Conservation (phyloP, 2,329 filamentous ascomycete species). For the Chaetothyriales sp. region DNA sequence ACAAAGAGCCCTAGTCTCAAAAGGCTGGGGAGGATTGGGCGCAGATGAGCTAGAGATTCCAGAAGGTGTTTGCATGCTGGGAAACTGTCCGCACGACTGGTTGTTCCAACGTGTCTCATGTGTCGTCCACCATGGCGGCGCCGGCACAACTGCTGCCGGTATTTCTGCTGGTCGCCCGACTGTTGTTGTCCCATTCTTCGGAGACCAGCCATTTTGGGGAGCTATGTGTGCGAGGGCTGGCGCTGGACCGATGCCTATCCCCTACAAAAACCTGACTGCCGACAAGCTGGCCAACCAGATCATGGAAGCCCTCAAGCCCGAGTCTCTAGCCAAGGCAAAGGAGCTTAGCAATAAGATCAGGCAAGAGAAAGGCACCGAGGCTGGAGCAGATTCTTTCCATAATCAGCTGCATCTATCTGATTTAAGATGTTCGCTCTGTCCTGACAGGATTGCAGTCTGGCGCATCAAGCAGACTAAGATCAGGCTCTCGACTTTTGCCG, state of each 20-base stretch:
- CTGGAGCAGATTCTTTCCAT: slow-evolving; percentile 55
- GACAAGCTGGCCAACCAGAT: slow-evolving; percentile 53
- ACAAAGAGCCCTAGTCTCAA: slow-evolving; percentile 62
- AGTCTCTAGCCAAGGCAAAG: slow-evolving; percentile 40
- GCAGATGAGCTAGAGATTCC: slow-evolving; percentile 53
- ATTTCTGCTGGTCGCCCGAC: slow-evolving; percentile 69
- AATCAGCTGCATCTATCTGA: slow-evolving; percentile 50
- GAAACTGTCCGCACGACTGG: slow-evolving; percentile 79
- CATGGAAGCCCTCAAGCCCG: slow-evolving; percentile 40
- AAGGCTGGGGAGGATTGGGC: slow-evolving; percentile 75
- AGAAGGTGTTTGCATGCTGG: slow-evolving; percentile 64
- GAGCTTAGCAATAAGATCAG: slow-evolving; percentile 50
- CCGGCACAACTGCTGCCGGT: slow-evolving; percentile 76
- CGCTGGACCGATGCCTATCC: slow-evolving; percentile 55
- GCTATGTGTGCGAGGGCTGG: slow-evolving; percentile 57
- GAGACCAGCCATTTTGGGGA: slow-evolving; percentile 71
- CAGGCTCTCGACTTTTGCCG: slow-evolving; percentile 56
- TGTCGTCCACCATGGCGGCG: slow-evolving; percentile 75
- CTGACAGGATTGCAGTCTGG: slow-evolving; percentile 59
- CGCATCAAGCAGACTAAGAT: slow-evolving; percentile 52
- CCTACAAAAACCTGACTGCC: slow-evolving; percentile 50
- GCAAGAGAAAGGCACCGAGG: slow-evolving; percentile 47
- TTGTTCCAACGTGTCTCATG: slow-evolving; percentile 65
- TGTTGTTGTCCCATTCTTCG: slow-evolving; percentile 72
- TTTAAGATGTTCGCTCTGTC: slow-evolving; percentile 55